Evolutionary conservation across 208 protist species (phyloP), one percentile per base, ranked within the genome.

Genomic region (Novymonas esmeraldas): DNA sequence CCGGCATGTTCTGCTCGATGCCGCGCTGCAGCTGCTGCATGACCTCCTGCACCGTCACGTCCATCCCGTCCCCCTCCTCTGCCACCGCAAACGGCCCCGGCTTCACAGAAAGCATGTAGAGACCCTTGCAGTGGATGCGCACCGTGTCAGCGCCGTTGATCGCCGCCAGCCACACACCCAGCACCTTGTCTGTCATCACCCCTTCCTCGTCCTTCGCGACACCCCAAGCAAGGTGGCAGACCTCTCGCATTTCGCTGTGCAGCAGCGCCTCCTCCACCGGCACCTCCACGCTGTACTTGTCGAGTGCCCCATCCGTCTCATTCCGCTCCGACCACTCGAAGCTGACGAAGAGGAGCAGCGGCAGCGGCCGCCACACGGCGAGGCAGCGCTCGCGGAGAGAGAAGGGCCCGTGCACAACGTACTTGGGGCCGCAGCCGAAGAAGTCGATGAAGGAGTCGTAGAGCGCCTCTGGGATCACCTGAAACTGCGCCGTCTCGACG

Each of bases 391-490:
- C 38, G 10, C 64, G 70, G 44, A 79, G 64, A 38, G 74, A 26
- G 65, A 92, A 92, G 26, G 38, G 24, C 36, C 82, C 89, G 41
- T 78, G 81, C 28, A 79, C 56, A 13, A 79, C 63, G 69, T 89
- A 90, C 70, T 85, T 83, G 31, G 86, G 84, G 0, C 89, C 89
- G 14, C 78, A 55, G 13, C 84, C 89, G 54, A 95, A 95, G 34
- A 75, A 65, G 33, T 64, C 59, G 44, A 68, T 76, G 26, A 90
- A 61, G 22, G 78, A 70, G 45, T 90, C 72, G 64, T 87, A 95
- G 9, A 95, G 64, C 36, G 78, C 71, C 56, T 90, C 84, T 16
- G 89, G 85, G 34, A 95, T 74, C 22, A 92, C 80, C 58, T 94
- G 84, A 42, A 66, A 77, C 34, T 34, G 52, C 13, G 49, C 55